Conservation (phyloP, 106 monocot species). For the Dendrobium catenatum region DNA sequence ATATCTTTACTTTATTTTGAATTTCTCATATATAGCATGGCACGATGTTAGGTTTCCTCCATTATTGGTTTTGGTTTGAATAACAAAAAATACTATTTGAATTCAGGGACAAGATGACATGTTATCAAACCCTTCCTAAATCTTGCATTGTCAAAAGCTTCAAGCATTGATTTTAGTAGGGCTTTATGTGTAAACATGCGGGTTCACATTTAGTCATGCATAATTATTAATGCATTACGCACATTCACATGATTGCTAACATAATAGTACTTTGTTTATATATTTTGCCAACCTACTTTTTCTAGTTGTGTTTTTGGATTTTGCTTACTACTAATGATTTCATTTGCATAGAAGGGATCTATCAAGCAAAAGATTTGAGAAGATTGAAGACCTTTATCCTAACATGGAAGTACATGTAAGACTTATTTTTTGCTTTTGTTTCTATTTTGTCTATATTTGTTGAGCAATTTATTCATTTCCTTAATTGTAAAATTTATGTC, state of each 20-base stretch:
- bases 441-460: background rate
- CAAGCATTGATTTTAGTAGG: no score
- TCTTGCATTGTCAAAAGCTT: no score
- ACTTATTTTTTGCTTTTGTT: slow-evolving; percentile 3
- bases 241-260: background rate
- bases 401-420: slow-evolving; percentile 62
- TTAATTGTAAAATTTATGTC: background rate
- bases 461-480: background rate
- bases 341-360: slow-evolving; percentile 26
- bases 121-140: no score
- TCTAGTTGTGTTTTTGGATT: background rate
- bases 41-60: no score
- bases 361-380: slow-evolving; percentile 25
- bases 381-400: slow-evolving; percentile 49
- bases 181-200: no score
- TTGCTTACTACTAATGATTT: background rate
- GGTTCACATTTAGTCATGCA: no score
- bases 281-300: background rate
- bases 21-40: no score
- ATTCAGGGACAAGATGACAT: no score
- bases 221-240: no score
- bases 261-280: background rate
- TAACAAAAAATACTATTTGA: no score
- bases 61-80: no score
- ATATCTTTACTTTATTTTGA: no score